These are phyloP conservation scores for Solanum hybrid DNA, from an alignment of 305 asterid species.

Conservation along the genomic window DNA sequence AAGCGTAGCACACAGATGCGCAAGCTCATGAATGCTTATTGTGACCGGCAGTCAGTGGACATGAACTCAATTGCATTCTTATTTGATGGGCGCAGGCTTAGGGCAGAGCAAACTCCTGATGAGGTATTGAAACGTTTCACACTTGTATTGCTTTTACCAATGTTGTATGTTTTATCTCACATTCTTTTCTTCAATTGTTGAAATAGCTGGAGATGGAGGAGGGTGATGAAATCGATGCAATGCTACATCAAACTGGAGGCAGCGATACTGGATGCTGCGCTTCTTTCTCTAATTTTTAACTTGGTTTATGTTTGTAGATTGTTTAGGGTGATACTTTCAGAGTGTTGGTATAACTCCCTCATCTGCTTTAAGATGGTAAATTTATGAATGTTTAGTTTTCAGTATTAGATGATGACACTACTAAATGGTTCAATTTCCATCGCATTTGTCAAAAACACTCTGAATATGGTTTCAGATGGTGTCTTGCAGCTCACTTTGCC, in stretches of 20 bases:
- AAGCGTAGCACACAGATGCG: constrained; percentile 19
- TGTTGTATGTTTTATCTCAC: neutral
- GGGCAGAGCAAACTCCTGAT: neutral
- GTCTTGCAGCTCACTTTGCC: neutral
- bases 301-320: neutral
- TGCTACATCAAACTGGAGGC: constrained; percentile 31
- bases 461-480: neutral
- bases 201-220: constrained; percentile 26
- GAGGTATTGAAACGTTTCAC: neutral
- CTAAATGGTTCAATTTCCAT: neutral
- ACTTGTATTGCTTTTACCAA: neutral
- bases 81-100: neutral
- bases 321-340: neutral
- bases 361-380: neutral
- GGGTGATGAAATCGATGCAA: constrained; percentile 29
- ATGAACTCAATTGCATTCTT: neutral
- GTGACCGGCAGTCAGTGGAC: constrained; percentile 16
- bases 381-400: neutral
- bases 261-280: neutral
- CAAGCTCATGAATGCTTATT: constrained; percentile 23
- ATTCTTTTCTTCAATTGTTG: neutral
- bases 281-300: neutral
- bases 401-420: neutral
- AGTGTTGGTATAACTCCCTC: neutral
- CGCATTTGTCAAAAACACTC: neutral